phyloP scores from a whole-genome alignment of 1,139 yeast genomes.

The Nakaseomyces uthaithaninus region DNA sequence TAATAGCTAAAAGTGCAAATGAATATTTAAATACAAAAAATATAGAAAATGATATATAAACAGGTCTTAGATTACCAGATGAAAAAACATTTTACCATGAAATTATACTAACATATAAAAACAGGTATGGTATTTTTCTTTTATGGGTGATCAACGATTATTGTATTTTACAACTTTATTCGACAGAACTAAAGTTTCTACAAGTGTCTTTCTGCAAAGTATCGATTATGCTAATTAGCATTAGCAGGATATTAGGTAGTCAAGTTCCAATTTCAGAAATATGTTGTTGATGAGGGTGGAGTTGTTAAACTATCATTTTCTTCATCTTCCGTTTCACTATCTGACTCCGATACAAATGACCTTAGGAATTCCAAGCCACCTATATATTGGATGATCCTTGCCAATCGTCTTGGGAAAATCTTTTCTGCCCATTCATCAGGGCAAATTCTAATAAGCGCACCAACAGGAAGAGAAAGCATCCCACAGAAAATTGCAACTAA shows the following conservation, averaged over 20 bases:
- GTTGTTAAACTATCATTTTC: constrained; percentile 7
- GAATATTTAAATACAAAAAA: constrained; percentile 32
- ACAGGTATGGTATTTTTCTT: too few relatives aligned
- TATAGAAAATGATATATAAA: constrained; percentile 13
- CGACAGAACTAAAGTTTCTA: too few relatives aligned
- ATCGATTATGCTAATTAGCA: too few relatives aligned
- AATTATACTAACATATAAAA: too few relatives aligned
- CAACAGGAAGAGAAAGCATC: constrained; percentile 71
- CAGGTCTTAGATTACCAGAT: not conserved
- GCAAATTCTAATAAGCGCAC: constrained; percentile 60
- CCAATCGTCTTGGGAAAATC: constrained; percentile 59
- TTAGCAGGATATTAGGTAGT: too few relatives aligned
- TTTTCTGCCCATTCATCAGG: constrained; percentile 74
- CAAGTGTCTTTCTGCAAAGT: too few relatives aligned
- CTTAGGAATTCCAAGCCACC: constrained; percentile 42
- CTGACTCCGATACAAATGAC: constrained; percentile 13
- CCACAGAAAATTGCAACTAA: constrained; percentile 83
- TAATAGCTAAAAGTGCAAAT: constrained; percentile 33
- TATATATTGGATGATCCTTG: constrained; percentile 40
- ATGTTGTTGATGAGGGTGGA: not conserved
- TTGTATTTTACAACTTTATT: too few relatives aligned
- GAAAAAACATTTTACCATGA: too few relatives aligned
- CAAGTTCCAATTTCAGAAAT: too few relatives aligned
- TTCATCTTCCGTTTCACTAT: constrained; percentile 17
- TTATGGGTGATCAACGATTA: too few relatives aligned